These are phyloP conservation scores for Solanum verrucosum DNA, from an alignment of 257 asterid species.

Conservation along the genomic window DNA sequence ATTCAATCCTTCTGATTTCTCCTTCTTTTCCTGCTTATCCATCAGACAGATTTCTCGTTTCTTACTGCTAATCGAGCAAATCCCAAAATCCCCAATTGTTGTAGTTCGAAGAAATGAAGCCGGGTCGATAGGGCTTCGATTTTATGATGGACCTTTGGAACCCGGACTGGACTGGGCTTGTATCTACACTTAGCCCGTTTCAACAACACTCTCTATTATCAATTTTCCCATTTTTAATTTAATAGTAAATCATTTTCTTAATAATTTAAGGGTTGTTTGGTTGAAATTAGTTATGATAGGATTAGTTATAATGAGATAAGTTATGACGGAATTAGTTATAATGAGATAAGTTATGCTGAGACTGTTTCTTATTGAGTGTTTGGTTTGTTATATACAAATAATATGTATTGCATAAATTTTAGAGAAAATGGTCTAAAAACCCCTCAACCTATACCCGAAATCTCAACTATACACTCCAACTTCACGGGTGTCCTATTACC, in stretches of 20 bases:
- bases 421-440: no score
- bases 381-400: no score
- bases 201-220: not conserved
- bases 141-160: not conserved
- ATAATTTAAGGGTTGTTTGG: not conserved
- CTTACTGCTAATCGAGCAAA: not conserved
- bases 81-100: not conserved
- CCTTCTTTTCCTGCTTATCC: not conserved
- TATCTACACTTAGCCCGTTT: not conserved
- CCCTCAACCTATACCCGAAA: no score
- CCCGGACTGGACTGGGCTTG: not conserved
- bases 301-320: no score
- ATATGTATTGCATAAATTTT: no score
- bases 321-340: no score
- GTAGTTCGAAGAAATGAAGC: not conserved
- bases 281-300: no score
- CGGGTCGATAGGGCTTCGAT: not conserved
- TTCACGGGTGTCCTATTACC: no score
- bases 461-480: no score
- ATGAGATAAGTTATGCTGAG: not conserved
- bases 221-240: not conserved
- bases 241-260: not conserved
- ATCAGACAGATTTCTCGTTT: not conserved
- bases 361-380: no score
- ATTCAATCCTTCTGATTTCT: not conserved